Percentiles rank a stretch among this genome's conserved stretches.
Evolutionary conservation across 2,329 filamentous ascomycete species (phyloP).

Genomic region (Fonsecaea erecta): DNA sequence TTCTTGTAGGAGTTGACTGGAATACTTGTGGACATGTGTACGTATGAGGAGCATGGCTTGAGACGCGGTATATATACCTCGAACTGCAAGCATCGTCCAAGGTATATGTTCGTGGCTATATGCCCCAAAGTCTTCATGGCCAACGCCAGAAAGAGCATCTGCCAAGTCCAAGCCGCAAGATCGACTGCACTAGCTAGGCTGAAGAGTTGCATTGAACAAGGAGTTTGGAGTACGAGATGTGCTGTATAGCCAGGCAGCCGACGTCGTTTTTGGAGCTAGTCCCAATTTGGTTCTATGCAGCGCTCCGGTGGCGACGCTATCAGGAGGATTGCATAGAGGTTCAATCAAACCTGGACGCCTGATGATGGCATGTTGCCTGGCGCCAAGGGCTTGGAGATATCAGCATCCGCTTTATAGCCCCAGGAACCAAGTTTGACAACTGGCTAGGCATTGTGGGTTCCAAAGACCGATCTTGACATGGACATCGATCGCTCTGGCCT

Average conservation of each 20-base stretch:
- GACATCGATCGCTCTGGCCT: neutral
- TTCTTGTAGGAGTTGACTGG: neutral
- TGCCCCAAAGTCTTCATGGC: neutral
- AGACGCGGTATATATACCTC: neutral
- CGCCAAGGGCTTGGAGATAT: neutral
- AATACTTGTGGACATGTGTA: neutral
- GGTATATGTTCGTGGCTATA: neutral
- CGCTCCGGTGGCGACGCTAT: slow-evolving; percentile 2
- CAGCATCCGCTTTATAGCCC: neutral
- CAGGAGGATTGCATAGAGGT: neutral
- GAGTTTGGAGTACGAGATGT: neutral
- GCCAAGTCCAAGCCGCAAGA: neutral
- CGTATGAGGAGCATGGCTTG: neutral
- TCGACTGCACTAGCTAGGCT: neutral
- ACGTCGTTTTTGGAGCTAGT: neutral
- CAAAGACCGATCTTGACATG: neutral
- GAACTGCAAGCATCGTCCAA: neutral
- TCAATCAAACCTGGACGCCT: neutral
- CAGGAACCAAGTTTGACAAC: neutral
- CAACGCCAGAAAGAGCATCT: neutral
- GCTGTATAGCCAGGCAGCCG: too few relatives aligned
- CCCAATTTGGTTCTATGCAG: slow-evolving; percentile 6
- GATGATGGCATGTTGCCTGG: neutral
- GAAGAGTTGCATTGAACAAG: neutral
- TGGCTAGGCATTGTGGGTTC: neutral